phyloP scores from a whole-genome alignment of 2,329 filamentous ascomycete genomes.

The Curvularia verruculosa region DNA sequence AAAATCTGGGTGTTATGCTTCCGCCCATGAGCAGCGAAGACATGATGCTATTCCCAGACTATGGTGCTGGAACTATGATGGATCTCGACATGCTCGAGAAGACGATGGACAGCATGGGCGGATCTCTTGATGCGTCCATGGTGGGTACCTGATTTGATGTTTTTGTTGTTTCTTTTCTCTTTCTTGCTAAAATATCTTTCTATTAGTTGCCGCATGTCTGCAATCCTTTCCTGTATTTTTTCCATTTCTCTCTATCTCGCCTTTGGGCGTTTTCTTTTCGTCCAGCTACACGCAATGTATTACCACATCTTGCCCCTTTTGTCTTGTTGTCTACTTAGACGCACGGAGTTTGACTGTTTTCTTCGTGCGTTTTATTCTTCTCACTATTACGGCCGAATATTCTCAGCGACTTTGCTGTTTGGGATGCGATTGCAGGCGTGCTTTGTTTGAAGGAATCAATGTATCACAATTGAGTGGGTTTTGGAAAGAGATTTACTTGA shows the following conservation, averaged over 20 bases:
- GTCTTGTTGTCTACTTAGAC: neutral
- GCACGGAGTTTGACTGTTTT: neutral
- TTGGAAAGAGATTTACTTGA: neutral
- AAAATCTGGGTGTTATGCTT: constrained; percentile 38
- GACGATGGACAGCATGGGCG: constrained; percentile 40
- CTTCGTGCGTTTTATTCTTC: neutral
- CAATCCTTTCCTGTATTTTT: neutral
- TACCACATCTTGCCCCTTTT: constrained; percentile 2
- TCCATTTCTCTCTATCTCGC: neutral
- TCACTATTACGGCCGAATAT: neutral
- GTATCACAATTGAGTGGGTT: neutral
- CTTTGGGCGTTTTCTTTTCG: constrained; percentile 3
- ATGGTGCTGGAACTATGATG: constrained; percentile 35
- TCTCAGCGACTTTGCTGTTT: neutral
- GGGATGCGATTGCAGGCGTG: neutral
- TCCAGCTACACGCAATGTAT: constrained; percentile 3
- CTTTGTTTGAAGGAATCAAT: neutral
- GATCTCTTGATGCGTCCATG: constrained; percentile 25
- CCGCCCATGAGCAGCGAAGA: constrained; percentile 45
- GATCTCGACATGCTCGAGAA: constrained; percentile 45
- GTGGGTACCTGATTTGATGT: constrained; percentile 10
- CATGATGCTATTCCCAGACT: constrained; percentile 43
- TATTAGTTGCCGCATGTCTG: neutral
- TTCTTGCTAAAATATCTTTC: neutral
- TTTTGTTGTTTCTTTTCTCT: too few relatives aligned